Conservation (phyloP, 441 rosid species). For the Corymbia calophylla region DNA sequence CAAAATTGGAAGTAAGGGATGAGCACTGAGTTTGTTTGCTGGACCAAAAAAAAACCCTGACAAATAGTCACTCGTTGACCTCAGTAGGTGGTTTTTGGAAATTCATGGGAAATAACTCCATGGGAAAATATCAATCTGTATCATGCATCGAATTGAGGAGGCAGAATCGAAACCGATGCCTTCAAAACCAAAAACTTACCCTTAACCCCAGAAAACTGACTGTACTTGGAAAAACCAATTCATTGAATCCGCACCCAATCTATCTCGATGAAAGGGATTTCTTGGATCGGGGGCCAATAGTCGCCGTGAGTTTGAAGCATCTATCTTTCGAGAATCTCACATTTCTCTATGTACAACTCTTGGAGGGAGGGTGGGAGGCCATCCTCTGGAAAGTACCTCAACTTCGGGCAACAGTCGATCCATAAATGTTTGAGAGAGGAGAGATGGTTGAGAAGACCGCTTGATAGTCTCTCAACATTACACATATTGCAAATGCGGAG, state of each 20-base stretch:
- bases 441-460: not conserved
- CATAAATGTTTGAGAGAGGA: not conserved
- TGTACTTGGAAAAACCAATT: not conserved
- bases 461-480: not conserved
- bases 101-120: not conserved
- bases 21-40: not conserved
- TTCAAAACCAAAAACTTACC: not conserved
- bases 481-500: not conserved
- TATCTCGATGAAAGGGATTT: not conserved
- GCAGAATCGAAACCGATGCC: not conserved
- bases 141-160: not conserved
- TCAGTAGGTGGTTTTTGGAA: not conserved
- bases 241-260: not conserved
- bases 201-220: not conserved
- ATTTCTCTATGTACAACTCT: not conserved
- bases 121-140: not conserved
- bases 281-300: not conserved
- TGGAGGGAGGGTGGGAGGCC: not conserved
- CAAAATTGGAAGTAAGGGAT: not conserved
- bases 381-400: not conserved
- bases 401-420: fast-evolving
- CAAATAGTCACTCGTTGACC: not conserved
- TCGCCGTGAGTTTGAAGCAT: not conserved
- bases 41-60: not conserved
- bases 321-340: not conserved